phyloP scores from a whole-genome alignment of 2,329 filamentous ascomycete species.

The Furcasterigmium furcatum region DNA sequence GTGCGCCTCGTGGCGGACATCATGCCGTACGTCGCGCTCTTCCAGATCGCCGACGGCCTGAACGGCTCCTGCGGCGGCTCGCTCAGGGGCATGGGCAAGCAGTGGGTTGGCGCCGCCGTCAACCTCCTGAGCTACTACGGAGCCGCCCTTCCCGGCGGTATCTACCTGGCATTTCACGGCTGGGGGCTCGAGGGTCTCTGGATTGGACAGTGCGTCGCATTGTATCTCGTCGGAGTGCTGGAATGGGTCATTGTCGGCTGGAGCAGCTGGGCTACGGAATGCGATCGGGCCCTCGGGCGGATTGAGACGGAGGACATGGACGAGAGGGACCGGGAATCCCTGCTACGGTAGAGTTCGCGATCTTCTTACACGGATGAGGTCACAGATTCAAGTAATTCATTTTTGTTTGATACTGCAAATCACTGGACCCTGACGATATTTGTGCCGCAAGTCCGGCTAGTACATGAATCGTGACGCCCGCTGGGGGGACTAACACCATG shows the following conservation, averaged over 20 bases:
- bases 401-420: too few relatives aligned
- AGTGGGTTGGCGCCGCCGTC: slow-evolving; percentile 79
- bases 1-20: slow-evolving; percentile 71
- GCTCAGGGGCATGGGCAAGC: slow-evolving; percentile 78
- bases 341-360: too few relatives aligned
- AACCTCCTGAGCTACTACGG: slow-evolving; percentile 84
- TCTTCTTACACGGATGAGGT: too few relatives aligned
- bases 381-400: too few relatives aligned
- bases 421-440: too few relatives aligned
- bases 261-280: slow-evolving; percentile 75
- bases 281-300: slow-evolving; percentile 66
- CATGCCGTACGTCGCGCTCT: slow-evolving; percentile 82
- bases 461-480: too few relatives aligned
- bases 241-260: slow-evolving; percentile 79
- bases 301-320: slow-evolving; percentile 49
- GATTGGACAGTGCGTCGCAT: slow-evolving; percentile 77
- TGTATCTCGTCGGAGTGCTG: slow-evolving; percentile 74
- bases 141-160: slow-evolving; percentile 75
- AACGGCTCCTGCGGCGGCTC: slow-evolving; percentile 83
- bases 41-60: slow-evolving; percentile 85
- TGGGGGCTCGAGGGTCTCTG: slow-evolving; percentile 80
- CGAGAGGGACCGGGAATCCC: not conserved
- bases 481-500: too few relatives aligned
- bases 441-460: too few relatives aligned
- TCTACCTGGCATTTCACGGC: slow-evolving; percentile 81